phyloP scores from a whole-genome alignment of 2,329 filamentous ascomycete species.

The Fusarium oxysporum region DNA sequence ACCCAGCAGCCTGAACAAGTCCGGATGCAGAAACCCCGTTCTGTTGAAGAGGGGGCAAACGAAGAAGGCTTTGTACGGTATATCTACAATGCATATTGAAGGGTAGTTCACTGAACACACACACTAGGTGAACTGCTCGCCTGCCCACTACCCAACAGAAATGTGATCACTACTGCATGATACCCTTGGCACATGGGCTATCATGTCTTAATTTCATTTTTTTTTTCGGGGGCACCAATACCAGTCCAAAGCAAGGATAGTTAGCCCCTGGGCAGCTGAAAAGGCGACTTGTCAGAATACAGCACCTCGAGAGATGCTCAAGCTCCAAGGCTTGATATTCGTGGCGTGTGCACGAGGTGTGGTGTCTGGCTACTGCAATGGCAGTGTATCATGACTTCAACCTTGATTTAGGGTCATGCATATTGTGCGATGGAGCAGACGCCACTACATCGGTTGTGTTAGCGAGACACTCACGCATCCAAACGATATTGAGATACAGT shows the following conservation, averaged over 20 bases:
- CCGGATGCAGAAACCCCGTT: not conserved
- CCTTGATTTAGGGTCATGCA: not conserved
- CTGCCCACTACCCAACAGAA: not conserved
- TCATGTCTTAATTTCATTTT: constrained; percentile 24
- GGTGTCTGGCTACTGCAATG: not conserved
- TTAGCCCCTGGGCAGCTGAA: constrained; percentile 28
- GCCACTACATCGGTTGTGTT: constrained; percentile 1
- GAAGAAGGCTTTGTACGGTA: not conserved
- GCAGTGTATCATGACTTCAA: constrained; percentile 10
- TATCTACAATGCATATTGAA: not conserved
- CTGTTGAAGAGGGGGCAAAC: not conserved
- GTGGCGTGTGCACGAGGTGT: not conserved
- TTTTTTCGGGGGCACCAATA: constrained; percentile 17
- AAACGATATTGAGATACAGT: not conserved
- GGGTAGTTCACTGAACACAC: not conserved
- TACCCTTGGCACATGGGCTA: constrained; percentile 10
- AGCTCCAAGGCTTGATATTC: not conserved
- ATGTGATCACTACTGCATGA: constrained; percentile 27
- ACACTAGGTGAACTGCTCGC: not conserved
- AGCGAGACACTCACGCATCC: not conserved
- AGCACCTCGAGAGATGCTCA: constrained; percentile 1
- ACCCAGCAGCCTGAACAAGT: not conserved
- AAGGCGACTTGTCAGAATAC: constrained; percentile 14
- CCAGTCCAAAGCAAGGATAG: constrained; percentile 22
- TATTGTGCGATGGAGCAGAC: constrained; percentile 3